A percentile compares a stretch with the other conserved stretches of the same genome.
phyloP scores from a whole-genome alignment of 352 stramenopile genomes.

The Pythium folliculosum region DNA sequence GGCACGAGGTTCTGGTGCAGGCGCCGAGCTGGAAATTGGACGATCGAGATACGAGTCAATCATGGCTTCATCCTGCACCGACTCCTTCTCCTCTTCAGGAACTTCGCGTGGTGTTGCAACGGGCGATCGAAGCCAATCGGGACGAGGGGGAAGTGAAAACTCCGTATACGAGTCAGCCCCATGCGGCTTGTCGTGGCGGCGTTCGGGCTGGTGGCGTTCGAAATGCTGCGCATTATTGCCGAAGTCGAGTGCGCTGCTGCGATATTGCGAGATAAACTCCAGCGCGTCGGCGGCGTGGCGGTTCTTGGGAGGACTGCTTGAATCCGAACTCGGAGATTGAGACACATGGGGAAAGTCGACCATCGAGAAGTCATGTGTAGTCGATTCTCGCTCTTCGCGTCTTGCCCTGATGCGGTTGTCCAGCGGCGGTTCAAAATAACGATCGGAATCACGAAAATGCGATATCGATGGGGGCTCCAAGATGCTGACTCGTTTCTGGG shows the following conservation, averaged over 20 bases:
- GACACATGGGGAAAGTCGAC: background rate
- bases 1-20: conserved; percentile 29
- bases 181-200: no score
- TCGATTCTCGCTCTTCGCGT: background rate
- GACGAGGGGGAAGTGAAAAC: background rate
- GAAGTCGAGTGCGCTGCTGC: conserved; percentile 5
- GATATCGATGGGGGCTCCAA: conserved; percentile 4
- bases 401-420: background rate
- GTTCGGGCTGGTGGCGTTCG: background rate
- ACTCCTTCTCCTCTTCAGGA: background rate
- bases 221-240: background rate
- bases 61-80: background rate
- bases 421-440: background rate
- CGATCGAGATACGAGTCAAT: conserved; percentile 43
- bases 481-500: conserved; percentile 26
- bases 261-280: conserved; percentile 29
- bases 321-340: background rate
- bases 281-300: background rate
- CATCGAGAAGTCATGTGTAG: background rate
- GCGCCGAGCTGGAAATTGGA: conserved; percentile 34
- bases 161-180: background rate
- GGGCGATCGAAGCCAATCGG: background rate
- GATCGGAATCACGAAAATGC: background rate
- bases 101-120: background rate
- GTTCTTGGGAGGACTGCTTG: conserved; percentile 16